phyloP scores from a whole-genome alignment of 2,329 filamentous ascomycete genomes.

The Bisporella sp. region DNA sequence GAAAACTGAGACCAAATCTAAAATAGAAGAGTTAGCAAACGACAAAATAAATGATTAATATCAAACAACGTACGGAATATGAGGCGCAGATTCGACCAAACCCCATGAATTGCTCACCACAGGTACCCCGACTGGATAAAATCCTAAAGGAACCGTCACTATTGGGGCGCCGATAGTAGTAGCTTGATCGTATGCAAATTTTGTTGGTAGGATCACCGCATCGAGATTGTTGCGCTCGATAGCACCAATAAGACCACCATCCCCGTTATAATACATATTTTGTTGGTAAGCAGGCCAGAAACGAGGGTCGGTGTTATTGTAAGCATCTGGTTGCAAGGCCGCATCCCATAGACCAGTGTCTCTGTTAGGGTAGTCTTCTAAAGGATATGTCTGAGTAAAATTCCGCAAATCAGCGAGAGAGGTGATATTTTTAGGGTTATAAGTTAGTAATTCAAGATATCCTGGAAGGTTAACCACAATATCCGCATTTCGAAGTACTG shows the following conservation, averaged over 20 bases:
- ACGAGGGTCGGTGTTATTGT: background rate
- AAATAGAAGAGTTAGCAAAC: background rate
- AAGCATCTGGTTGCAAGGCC: background rate
- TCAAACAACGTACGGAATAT: conserved; percentile 3
- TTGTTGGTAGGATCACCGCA: conserved; percentile 52
- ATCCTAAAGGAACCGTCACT: background rate
- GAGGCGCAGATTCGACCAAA: background rate
- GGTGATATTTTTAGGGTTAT: conserved; percentile 49
- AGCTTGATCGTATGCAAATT: background rate
- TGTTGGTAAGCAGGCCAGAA: background rate
- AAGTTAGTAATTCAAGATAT: conserved; percentile 47
- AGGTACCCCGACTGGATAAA: background rate
- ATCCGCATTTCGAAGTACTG: conserved; percentile 44
- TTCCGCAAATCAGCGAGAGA: conserved; percentile 42
- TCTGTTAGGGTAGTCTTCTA: conserved; percentile 50
- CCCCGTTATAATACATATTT: background rate
- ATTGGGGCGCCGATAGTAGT: background rate
- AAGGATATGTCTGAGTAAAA: conserved; percentile 40
- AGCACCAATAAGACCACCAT: conserved; percentile 43
- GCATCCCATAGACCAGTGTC: conserved; percentile 45
- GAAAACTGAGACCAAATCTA: background rate
- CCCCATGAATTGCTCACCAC: background rate
- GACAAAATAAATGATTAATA: background rate
- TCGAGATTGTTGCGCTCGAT: conserved; percentile 48
- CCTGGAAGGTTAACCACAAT: conserved; percentile 46